Evolutionary conservation across 2,329 filamentous ascomycete genomes (phyloP).

Genomic region (Penicillium sp.): DNA sequence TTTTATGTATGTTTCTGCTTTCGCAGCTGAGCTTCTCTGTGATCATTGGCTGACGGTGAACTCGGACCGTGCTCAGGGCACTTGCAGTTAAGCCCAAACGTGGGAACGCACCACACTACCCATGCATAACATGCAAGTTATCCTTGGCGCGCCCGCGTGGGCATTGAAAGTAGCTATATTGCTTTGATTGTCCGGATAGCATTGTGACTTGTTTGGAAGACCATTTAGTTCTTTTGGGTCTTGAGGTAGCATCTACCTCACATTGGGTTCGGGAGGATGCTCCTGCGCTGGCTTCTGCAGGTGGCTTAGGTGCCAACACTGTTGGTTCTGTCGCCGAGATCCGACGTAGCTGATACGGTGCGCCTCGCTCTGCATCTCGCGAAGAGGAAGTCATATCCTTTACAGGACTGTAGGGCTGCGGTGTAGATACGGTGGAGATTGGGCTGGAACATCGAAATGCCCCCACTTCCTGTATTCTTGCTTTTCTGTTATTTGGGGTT

Average conservation of each 20-base stretch:
- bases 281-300: neutral
- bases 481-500: neutral
- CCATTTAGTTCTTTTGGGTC: neutral
- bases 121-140: slow-evolving; percentile 12
- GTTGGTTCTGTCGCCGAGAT: neutral
- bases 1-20: neutral
- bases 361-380: neutral
- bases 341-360: neutral
- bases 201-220: neutral
- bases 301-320: neutral
- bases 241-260: neutral
- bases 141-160: slow-evolving; percentile 4
- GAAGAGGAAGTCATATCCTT: neutral
- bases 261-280: neutral
- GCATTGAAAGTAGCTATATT: neutral
- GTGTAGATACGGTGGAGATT: neutral
- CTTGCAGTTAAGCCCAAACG: neutral
- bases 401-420: neutral
- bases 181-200: neutral
- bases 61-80: neutral
- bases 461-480: neutral
- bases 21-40: neutral
- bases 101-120: neutral
- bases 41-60: neutral
- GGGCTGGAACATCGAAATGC: neutral